These are phyloP conservation scores for Eruca vesicaria DNA, from an alignment of 441 rosid genomes.

Conservation along the genomic window DNA sequence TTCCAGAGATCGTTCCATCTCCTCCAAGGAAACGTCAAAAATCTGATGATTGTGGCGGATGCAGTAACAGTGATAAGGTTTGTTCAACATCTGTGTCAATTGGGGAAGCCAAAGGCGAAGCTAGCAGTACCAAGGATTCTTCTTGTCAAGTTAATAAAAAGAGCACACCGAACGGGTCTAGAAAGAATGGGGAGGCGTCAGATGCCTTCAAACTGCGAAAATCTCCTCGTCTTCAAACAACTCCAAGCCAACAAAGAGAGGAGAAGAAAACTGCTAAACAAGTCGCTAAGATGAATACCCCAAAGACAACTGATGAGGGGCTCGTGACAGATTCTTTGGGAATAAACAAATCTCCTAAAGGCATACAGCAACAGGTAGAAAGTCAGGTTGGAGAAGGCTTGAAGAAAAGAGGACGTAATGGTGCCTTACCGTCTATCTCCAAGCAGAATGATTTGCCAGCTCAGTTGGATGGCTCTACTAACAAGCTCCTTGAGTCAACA, in stretches of 20 bases:
- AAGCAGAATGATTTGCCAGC: constrained; percentile 28
- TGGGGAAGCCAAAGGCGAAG: constrained; percentile 8
- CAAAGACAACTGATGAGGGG: constrained; percentile 22
- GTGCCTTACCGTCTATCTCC: no score
- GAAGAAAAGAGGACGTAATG: constrained; percentile 28
- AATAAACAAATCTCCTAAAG: constrained; percentile 44
- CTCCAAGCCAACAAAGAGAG: constrained; percentile 11
- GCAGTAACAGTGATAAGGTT: constrained; percentile 7
- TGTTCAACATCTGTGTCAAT: not conserved
- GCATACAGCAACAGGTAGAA: constrained; percentile 37
- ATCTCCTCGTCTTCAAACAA: constrained; percentile 32
- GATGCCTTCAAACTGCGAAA: constrained; percentile 20
- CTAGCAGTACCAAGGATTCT: not conserved
- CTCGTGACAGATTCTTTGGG: constrained; percentile 27
- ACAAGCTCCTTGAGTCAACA: constrained; percentile 1
- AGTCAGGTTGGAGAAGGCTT: constrained; percentile 23
- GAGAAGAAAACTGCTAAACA: constrained; percentile 26
- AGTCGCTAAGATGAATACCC: constrained; percentile 20
- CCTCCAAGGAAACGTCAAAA: constrained; percentile 38
- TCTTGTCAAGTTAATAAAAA: constrained; percentile 21
- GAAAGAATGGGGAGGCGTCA: constrained; percentile 6
- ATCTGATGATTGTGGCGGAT: constrained; percentile 5
- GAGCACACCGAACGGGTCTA: constrained; percentile 1
- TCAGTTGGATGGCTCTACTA: constrained; percentile 20
- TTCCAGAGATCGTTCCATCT: constrained; percentile 21